Percentiles rank a stretch among this genome's conserved stretches.
Evolutionary conservation across 768 basidiomycete species (phyloP).

Genomic region (Holtermanniella nyarrowii): DNA sequence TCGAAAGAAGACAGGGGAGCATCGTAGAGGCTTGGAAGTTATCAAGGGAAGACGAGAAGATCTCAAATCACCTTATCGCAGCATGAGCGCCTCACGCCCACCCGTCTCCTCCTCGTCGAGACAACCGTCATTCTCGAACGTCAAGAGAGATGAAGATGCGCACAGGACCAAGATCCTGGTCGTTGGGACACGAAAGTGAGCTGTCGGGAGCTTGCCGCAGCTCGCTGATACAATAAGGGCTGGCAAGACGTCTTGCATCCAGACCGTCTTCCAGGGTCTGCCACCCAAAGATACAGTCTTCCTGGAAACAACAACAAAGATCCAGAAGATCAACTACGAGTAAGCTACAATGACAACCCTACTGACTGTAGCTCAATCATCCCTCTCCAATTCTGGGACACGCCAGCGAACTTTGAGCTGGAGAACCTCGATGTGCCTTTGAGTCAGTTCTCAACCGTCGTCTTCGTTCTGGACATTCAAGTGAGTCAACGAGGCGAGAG

Average conservation of each 20-base stretch:
- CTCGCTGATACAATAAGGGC: constrained; percentile 48
- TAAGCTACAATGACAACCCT: constrained; percentile 43
- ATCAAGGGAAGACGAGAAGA: too few relatives aligned
- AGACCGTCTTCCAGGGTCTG: constrained; percentile 81
- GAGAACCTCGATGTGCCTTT: constrained; percentile 62
- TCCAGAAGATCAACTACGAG: constrained; percentile 69
- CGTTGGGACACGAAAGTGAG: constrained; percentile 35
- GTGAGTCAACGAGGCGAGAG: constrained; percentile 44
- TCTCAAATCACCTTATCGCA: too few relatives aligned
- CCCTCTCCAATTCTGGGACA: constrained; percentile 90
- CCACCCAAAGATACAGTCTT: constrained; percentile 78
- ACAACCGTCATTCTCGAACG: not conserved
- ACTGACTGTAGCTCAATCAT: constrained; percentile 61
- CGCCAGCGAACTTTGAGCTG: constrained; percentile 72
- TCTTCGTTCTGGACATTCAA: constrained; percentile 92
- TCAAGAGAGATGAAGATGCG: constrained; percentile 13
- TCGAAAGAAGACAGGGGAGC: too few relatives aligned
- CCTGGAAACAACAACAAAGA: constrained; percentile 73
- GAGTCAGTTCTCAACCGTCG: constrained; percentile 67
- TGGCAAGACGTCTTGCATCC: constrained; percentile 82
- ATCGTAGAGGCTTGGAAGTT: too few relatives aligned
- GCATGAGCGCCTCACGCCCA: too few relatives aligned
- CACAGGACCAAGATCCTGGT: constrained; percentile 32
- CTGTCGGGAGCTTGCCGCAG: not conserved
- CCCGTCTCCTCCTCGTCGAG: not conserved